A percentile compares a stretch with the other conserved stretches of the same genome.
phyloP scores from a whole-genome alignment of 1,284 basidiomycete species.

The Grifola frondosa region DNA sequence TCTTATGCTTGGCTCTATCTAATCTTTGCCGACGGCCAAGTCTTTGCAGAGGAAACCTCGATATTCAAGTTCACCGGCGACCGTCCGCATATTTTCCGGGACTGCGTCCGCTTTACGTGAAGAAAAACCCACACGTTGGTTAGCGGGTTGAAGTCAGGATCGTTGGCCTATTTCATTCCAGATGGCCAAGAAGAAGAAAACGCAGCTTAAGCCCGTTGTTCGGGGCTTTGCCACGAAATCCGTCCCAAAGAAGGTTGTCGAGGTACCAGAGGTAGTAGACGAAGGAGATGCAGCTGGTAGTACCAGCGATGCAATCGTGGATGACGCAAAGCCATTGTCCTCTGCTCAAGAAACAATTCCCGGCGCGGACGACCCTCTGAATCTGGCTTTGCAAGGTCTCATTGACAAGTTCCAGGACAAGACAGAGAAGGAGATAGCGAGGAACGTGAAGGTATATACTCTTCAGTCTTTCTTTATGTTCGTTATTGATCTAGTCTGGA shows the following conservation, averaged over 20 bases:
- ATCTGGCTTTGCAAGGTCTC: conserved; percentile 58
- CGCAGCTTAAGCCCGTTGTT: conserved; percentile 72
- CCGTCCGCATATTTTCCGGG: neutral
- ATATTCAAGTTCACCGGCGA: too few species aligned
- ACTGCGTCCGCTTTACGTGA: too few species aligned
- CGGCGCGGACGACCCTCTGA: conserved; percentile 46
- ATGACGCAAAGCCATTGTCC: conserved; percentile 6
- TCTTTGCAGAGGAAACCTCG: too few species aligned
- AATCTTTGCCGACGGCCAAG: too few species aligned
- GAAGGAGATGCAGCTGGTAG: conserved; percentile 3
- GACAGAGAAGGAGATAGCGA: conserved; percentile 83
- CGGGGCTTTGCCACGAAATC: conserved; percentile 89
- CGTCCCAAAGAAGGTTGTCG: conserved; percentile 74
- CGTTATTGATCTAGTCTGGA: conserved; percentile 6
- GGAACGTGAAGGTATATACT: conserved; percentile 55
- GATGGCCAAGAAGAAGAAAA: conserved; percentile 90
- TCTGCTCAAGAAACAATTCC: conserved; percentile 27
- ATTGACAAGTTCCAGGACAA: conserved; percentile 87
- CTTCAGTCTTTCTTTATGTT: neutral
- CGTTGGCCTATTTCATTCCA: conserved; percentile 8
- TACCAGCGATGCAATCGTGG: conserved; percentile 3
- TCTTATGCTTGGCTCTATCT: neutral
- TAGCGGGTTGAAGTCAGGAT: too few species aligned
- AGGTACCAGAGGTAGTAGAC: conserved; percentile 19
- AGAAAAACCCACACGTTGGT: too few species aligned